Evolutionary conservation across 2,329 filamentous ascomycete species (phyloP).

Genomic region (Fusarium sp.): DNA sequence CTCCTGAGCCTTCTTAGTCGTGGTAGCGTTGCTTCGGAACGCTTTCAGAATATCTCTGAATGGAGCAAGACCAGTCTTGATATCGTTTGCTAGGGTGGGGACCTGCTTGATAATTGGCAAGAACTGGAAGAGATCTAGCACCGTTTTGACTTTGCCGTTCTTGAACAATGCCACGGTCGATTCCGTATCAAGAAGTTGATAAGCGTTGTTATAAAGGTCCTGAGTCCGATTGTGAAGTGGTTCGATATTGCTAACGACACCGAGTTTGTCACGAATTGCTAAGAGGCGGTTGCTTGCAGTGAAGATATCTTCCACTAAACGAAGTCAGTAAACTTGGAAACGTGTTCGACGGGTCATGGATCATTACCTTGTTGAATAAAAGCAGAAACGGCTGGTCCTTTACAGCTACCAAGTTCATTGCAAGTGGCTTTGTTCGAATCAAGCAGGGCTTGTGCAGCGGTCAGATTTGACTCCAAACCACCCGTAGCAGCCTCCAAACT

Average conservation of each 20-base stretch:
- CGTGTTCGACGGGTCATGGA: no score
- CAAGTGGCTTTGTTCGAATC: not conserved
- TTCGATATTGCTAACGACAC: not conserved
- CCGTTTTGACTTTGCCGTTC: not conserved
- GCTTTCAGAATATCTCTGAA: not conserved
- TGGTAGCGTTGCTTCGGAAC: not conserved
- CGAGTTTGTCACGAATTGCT: not conserved
- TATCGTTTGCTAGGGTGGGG: not conserved
- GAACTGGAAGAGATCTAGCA: slow-evolving; percentile 4
- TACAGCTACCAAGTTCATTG: not conserved
- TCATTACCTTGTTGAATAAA: not conserved
- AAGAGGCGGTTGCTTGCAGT: not conserved
- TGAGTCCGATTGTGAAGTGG: not conserved
- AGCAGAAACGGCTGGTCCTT: not conserved
- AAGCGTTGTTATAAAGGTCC: not conserved
- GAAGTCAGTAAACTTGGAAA: not conserved
- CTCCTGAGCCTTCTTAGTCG: no score
- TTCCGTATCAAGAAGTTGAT: not conserved
- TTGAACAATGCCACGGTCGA: not conserved
- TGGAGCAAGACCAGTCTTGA: not conserved
- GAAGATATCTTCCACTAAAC: not conserved
- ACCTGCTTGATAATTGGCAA: not conserved
- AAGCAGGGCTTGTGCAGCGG: not conserved
- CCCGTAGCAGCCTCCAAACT: not conserved
- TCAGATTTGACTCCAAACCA: no score